Conservation (phyloP, 257 asterid genomes). For the Ligustrum vulgare region DNA sequence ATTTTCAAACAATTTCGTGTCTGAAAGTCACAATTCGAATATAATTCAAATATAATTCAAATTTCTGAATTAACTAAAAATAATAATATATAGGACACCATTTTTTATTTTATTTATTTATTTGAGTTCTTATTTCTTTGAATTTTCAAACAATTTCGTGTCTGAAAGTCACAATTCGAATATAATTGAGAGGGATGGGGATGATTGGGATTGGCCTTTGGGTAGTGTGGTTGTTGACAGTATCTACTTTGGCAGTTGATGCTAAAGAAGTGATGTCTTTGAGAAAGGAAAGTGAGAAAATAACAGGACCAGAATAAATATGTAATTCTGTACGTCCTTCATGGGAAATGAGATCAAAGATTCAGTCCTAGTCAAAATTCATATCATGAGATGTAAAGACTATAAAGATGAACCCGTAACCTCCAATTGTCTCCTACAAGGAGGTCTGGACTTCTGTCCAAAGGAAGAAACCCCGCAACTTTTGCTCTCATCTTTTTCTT, state of each 20-base stretch:
- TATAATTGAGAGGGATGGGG: no score
- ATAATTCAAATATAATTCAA: no score
- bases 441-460: slow-evolving; percentile 53
- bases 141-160: no score
- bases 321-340: no score
- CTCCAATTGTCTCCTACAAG: slow-evolving; percentile 61
- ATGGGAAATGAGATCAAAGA: background rate
- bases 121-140: no score
- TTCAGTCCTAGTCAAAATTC: slow-evolving; percentile 26
- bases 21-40: no score
- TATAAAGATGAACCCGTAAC: slow-evolving; percentile 40
- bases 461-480: slow-evolving; percentile 48
- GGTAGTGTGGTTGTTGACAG: slow-evolving; percentile 26
- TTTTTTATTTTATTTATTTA: no score
- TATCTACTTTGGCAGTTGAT: slow-evolving; percentile 43
- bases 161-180: no score
- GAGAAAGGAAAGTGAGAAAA: slow-evolving; percentile 41
- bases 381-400: slow-evolving; percentile 16
- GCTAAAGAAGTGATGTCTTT: slow-evolving; percentile 40
- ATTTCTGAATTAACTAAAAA: no score
- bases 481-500: slow-evolving; percentile 35
- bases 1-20: no score
- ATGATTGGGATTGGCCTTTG: no score
- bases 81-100: no score
- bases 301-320: background rate